Conservation (phyloP, 2,329 filamentous ascomycete species). For the Coniochaeta hoffmannii region DNA sequence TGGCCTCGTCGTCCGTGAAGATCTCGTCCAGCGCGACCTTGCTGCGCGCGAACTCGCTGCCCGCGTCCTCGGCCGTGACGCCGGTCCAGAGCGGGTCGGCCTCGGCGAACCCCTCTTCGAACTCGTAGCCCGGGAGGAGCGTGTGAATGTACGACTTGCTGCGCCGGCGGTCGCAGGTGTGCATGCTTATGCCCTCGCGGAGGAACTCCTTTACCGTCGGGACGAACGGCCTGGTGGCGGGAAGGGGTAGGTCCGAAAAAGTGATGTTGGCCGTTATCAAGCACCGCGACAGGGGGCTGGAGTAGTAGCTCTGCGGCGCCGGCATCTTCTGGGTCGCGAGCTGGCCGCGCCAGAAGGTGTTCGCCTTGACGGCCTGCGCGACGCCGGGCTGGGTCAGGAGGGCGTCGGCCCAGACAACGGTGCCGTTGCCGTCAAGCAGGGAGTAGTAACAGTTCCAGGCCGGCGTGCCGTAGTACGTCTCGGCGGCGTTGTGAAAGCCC, state of each 20-base stretch:
- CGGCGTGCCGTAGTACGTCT: constrained; percentile 58
- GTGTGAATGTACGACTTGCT: constrained; percentile 43
- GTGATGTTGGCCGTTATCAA: constrained; percentile 55
- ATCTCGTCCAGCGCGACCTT: constrained; percentile 48
- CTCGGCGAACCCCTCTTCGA: constrained; percentile 57
- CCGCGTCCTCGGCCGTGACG: constrained; percentile 31
- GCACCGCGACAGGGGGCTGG: constrained; percentile 56
- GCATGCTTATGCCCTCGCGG: constrained; percentile 58
- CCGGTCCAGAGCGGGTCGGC: constrained; percentile 37
- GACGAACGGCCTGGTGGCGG: constrained; percentile 40
- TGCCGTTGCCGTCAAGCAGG: constrained; percentile 55
- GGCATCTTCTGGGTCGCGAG: constrained; percentile 47
- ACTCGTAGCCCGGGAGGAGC: constrained; percentile 43
- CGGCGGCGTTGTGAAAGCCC: constrained; percentile 56
- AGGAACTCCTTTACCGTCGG: constrained; percentile 58
- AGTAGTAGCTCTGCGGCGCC: constrained; percentile 57
- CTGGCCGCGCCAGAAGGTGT: constrained; percentile 50
- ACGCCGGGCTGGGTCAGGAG: constrained; percentile 51
- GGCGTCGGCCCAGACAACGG: constrained; percentile 55
- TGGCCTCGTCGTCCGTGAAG: constrained; percentile 42
- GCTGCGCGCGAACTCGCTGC: constrained; percentile 41
- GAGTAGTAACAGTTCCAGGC: constrained; percentile 69
- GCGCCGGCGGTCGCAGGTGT: constrained; percentile 60
- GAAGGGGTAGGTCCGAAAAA: constrained; percentile 46
- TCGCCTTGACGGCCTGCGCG: constrained; percentile 49